phyloP scores from a whole-genome alignment of 768 basidiomycete genomes.

The Cantharellus cinnabarinus region DNA sequence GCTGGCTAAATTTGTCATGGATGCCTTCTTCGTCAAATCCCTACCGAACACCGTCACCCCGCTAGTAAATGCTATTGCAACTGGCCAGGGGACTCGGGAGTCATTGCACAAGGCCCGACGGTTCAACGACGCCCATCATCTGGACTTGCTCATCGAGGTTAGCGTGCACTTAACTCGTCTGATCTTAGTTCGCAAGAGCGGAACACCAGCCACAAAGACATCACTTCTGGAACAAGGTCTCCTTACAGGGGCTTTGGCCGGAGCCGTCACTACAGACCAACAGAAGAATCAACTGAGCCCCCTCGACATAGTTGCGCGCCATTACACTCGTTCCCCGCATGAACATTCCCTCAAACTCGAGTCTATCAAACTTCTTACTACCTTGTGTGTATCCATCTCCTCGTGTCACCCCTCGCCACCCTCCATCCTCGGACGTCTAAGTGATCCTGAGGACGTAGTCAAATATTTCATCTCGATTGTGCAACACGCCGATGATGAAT shows the following conservation, averaged over 20 bases:
- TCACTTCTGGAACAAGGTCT: constrained; percentile 61
- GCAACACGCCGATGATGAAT: constrained; percentile 63
- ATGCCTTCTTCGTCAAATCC: constrained; percentile 52
- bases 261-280: constrained; percentile 25
- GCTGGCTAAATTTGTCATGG: constrained; percentile 26
- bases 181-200: constrained; percentile 44
- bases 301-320: constrained; percentile 50
- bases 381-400: constrained; percentile 46
- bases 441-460: constrained; percentile 53
- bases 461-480: constrained; percentile 47
- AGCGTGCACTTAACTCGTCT: constrained; percentile 41
- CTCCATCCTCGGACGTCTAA: constrained; percentile 58
- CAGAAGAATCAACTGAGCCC: constrained; percentile 38
- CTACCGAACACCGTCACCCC: constrained; percentile 68
- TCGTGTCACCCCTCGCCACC: constrained; percentile 38
- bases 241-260: constrained; percentile 38
- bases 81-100: constrained; percentile 35
- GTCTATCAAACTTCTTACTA: constrained; percentile 44
- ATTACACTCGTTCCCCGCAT: constrained; percentile 43
- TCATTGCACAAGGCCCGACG: constrained; percentile 43
- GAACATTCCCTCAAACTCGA: constrained; percentile 42
- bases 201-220: constrained; percentile 13
- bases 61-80: constrained; percentile 46
- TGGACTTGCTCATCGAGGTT: constrained; percentile 49
- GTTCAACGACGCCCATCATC: constrained; percentile 43